Base-by-base conservation (phyloP, 1,139 yeast species). In the Nakaseomyces sp. region DNA sequence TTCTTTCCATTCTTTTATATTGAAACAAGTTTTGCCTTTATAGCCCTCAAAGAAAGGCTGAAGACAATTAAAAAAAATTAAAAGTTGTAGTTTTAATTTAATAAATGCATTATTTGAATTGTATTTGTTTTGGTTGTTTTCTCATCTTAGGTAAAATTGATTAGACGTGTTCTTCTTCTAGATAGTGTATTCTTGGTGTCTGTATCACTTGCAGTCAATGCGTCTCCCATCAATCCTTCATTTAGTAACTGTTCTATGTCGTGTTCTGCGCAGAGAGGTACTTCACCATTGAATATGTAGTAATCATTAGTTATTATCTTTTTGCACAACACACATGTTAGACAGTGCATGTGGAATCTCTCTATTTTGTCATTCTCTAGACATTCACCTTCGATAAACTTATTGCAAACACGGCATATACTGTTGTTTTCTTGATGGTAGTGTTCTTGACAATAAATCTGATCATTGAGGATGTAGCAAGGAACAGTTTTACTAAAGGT, bases 341-440 rank as follows among this genome's bases (percentile, higher is more conserved):
- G 68, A 61, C 93, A 83, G 35, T 70, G 62, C 20, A 73, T 64
- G 59, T 83, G 93, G 71, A 82, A 83, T 49, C 81, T 73, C 56
- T 80, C 85, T 41, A 65, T 61, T 39, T 76, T 63, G 57, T 81
- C 89, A 55, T 79, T 84, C 58, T 86, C 95, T 43, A 89, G 71
- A 62, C 97, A 91, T 58, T 77, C 79, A 12, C 98, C 98, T 63
- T 91, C 96, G 44, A 91, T 86, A 16, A 95, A 95, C 4, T 57
- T 57, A 8, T 73, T 69, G 63, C 98, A 91, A 13, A 70, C 65
- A 44, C 71, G 71, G 65, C 98, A 91, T 15, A 84, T 63, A 1
- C 95, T 81, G 44, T 79, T 76, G 63, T 89, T 89, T 45, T 76
- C 69, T 46, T 69, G 67, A 61, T 91, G 97, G 66, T 85, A 91